Base-by-base conservation (phyloP, 1,284 basidiomycete species). In the Leccinum olivaceoglutinosum region DNA sequence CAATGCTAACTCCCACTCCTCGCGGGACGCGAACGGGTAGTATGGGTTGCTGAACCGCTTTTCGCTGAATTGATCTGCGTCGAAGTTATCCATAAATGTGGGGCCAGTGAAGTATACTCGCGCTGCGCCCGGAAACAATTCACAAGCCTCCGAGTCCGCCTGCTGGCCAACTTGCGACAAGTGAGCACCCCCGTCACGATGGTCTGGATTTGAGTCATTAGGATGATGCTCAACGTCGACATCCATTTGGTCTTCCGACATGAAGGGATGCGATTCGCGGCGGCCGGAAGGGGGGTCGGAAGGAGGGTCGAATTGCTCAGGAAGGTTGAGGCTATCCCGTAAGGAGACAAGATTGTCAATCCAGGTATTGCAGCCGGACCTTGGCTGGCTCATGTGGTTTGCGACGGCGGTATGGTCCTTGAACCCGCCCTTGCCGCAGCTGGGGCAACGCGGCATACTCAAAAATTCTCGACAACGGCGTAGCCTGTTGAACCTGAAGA, bases 371-470 rank as follows among this genome's bases (percentile, higher is more conserved):
- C 59, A 60, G 10, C 59, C 59, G 25, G 46, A 53, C 12, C 46
- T 51, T 16, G 46, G 59, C 21, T 60, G 59, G 46, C 59, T 60
- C 59, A 60, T 60, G 34, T 60, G 46, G 34, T 53, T 53, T 25
- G 34, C 34, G 16, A 60, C 18, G 5, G 59, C 53, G 8, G 21
- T 25, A 16, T 12, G 46, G 34, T 60, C 46, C n/a, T 41, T 60
- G 18, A 53, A 60, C 4, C 57, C 18, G 10, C 32, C 46, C 8
- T 60, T 49, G 7, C 46, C 18, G 6, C 59, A 60, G 46, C 46
- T 60, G 10, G 46, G 59, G 34, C 46, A 60, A n/a, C 14, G 12
- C 3, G 59, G 59, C 59, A 60, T 60, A 14, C 25, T 55, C 46
- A 49, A 49, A 49, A 21, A 51, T 12, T n/a, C 21, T 51, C 11